These are phyloP conservation scores for Rhododendron ferrugineum DNA, from an alignment of 148 eudicot genomes.

Conservation along the genomic window DNA sequence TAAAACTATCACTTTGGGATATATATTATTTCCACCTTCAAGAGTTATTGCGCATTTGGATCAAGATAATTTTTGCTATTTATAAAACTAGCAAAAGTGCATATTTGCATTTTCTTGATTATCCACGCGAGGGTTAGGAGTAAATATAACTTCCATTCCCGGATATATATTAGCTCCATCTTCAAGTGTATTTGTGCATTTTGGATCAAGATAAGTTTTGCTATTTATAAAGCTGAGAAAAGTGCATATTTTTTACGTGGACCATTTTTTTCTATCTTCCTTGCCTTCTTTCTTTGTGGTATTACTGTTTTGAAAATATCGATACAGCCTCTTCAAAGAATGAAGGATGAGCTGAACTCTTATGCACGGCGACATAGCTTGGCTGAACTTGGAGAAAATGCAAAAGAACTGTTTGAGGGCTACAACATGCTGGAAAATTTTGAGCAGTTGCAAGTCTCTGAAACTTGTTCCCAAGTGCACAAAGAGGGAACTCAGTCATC, in stretches of 20 bases:
- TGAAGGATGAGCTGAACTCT: slow-evolving; percentile 67
- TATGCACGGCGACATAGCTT: slow-evolving; percentile 60
- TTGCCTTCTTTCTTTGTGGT: neutral
- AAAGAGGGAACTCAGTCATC: slow-evolving; percentile 46
- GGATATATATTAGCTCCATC: neutral
- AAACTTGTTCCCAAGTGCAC: slow-evolving; percentile 43
- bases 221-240: neutral
- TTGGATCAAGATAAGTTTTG: neutral
- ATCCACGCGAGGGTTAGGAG: neutral
- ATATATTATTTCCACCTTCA: neutral
- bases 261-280: neutral
- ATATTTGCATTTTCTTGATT: neutral
- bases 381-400: slow-evolving; percentile 46
- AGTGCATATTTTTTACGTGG: neutral
- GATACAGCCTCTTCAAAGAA: slow-evolving; percentile 55
- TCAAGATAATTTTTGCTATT: neutral
- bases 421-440: slow-evolving; percentile 51
- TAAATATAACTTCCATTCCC: too few relatives aligned
- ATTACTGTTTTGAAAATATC: neutral
- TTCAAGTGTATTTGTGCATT: neutral
- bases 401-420: slow-evolving; percentile 50
- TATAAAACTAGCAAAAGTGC: neutral
- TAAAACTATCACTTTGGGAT: too few relatives aligned
- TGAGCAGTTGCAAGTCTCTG: slow-evolving; percentile 67
- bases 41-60: neutral